A percentile compares a stretch with the other conserved stretches of the same genome.
phyloP scores from a whole-genome alignment of 306 rosid species.

The Prunus mume region DNA sequence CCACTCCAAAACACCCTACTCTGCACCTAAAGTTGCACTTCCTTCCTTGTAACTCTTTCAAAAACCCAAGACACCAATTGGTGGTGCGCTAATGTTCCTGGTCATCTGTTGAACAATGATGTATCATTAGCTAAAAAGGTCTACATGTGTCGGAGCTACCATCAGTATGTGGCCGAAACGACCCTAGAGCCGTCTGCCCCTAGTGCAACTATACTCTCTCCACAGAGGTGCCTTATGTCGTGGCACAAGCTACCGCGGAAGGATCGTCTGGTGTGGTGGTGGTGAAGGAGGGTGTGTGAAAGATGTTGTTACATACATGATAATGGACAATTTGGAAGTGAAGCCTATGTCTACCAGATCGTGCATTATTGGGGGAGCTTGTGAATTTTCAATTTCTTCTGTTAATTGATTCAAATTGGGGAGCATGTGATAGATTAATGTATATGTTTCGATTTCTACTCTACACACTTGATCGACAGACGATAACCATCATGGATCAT shows the following conservation, averaged over 20 bases:
- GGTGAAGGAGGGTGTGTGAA: background rate
- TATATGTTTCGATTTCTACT: background rate
- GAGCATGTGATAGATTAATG: background rate
- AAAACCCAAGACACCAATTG: background rate
- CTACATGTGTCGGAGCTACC: background rate
- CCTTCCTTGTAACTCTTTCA: too few relatives aligned
- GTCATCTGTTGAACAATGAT: background rate
- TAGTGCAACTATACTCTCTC: background rate
- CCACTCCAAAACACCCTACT: background rate
- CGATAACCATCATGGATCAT: background rate
- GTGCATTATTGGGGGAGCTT: background rate
- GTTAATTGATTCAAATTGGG: background rate
- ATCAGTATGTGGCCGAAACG: background rate
- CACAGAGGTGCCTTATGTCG: too few relatives aligned
- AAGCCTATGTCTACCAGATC: background rate
- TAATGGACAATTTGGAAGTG: too few relatives aligned
- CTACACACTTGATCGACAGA: background rate
- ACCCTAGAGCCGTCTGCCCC: slow-evolving; percentile 17
- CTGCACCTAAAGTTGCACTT: too few relatives aligned
- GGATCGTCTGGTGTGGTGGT: background rate
- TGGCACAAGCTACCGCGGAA: background rate
- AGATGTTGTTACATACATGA: too few relatives aligned
- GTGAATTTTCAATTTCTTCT: background rate
- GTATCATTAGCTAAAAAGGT: background rate
- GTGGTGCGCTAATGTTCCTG: background rate